Base-by-base conservation (phyloP, 2,329 filamentous ascomycete genomes). In the Trichoderma cornu-damae region DNA sequence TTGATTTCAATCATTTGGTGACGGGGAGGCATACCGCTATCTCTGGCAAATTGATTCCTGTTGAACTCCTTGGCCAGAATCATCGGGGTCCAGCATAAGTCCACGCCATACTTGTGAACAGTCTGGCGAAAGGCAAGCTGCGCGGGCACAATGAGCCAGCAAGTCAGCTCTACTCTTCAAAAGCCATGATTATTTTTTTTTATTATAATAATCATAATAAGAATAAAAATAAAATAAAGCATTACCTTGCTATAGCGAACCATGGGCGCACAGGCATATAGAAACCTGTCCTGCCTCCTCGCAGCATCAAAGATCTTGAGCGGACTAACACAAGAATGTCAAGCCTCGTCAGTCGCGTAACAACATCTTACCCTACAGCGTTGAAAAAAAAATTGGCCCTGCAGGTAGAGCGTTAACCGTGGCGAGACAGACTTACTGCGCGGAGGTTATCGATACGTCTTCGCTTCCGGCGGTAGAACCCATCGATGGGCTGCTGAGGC, bases 71-170 rank as follows among this genome's bases (percentile, higher is more conserved):
- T 87, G 51, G 84, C 83, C 3, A 87, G 73, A 55, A 87, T 82
- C 86, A 89, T 89, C 42, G 86, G 86, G 2, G 85, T 88, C 81
- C 86, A 89, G 62, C 81, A 84, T 6, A 89, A 68, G 67, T 89
- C 85, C 14, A 81, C 80, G 47, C 80, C 82, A 68, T 86, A 88
- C 47, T 80, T 75, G 60, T 83, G 78, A 3, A 85, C 82, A 0
- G 86, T 85, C 63, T 87, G 80, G 47, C 86, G 80, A 66, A 89
- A 89, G 44, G 86, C 85, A 40, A 89, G 78, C 79, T 87, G 65
- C 28, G 61, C 2, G 65, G 69, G n/a, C n/a, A n/a, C n/a, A n/a
- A 53, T 11, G 18, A 16, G 8, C 20, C 18, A 65, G 8, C 20
- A 12, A 65, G 38, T 70, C 58, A 51, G 38, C 20, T 43, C 20